These are phyloP conservation scores for Debaryomyces nepalensis DNA, from an alignment of 1,139 yeast genomes.

Conservation along the genomic window DNA sequence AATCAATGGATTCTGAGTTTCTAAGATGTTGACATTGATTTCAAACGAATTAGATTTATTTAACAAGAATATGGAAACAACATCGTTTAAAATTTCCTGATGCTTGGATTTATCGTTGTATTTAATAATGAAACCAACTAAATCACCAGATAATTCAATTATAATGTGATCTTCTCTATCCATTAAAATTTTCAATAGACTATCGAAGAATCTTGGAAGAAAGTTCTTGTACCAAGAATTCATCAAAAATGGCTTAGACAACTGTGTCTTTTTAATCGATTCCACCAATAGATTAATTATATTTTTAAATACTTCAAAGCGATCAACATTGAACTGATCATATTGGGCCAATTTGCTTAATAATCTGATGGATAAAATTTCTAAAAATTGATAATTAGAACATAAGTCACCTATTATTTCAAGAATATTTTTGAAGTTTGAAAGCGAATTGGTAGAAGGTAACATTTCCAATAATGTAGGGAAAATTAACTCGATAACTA, in stretches of 20 bases:
- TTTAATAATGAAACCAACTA: slow-evolving; percentile 42
- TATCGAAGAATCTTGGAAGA: slow-evolving; percentile 34
- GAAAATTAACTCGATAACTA: slow-evolving; percentile 62
- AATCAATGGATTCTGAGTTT: slow-evolving; percentile 43
- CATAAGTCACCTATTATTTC: slow-evolving; percentile 50
- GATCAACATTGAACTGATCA: slow-evolving; percentile 20
- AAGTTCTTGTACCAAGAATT: slow-evolving; percentile 49
- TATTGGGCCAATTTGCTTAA: slow-evolving; percentile 42
- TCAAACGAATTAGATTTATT: slow-evolving; percentile 20
- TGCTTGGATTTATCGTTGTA: slow-evolving; percentile 44
- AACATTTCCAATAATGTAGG: slow-evolving; percentile 56
- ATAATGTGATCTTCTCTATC: slow-evolving; percentile 20
- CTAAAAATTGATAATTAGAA: slow-evolving; percentile 51
- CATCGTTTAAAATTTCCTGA: slow-evolving; percentile 41
- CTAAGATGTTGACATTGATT: slow-evolving; percentile 25
- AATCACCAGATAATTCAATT: slow-evolving; percentile 41
- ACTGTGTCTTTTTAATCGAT: slow-evolving; percentile 29
- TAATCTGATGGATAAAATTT: slow-evolving; percentile 54
- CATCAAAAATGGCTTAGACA: slow-evolving; percentile 37
- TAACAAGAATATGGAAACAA: slow-evolving; percentile 30
- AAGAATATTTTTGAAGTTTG: slow-evolving; percentile 36
- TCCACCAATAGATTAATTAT: slow-evolving; percentile 31
- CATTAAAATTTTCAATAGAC: slow-evolving; percentile 18
- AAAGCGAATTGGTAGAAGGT: slow-evolving; percentile 35
- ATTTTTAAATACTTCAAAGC: slow-evolving; percentile 20